Evolutionary conservation across 768 basidiomycete genomes (phyloP).

Genomic region (Tephrocybe sp.): DNA sequence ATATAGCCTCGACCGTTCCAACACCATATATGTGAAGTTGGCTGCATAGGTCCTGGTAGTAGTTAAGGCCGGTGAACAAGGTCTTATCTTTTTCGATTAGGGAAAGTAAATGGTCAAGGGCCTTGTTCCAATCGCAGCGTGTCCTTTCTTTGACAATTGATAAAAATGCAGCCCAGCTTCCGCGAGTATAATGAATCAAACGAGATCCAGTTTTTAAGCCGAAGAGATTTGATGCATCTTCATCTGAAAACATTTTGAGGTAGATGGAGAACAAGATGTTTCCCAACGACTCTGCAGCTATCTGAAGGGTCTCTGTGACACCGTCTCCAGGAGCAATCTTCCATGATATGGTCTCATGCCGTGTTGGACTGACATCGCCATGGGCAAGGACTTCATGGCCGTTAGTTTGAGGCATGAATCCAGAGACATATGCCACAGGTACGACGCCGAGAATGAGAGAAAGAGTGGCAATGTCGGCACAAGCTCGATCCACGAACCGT

Average conservation of each 20-base stretch:
- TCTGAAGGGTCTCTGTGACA: not conserved
- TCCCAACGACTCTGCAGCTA: slow-evolving; percentile 29
- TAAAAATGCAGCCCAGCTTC: slow-evolving; percentile 46
- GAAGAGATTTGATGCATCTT: slow-evolving; percentile 22
- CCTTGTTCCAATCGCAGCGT: slow-evolving; percentile 37
- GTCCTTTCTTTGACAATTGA: slow-evolving; percentile 35
- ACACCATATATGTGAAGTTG: slow-evolving; percentile 42
- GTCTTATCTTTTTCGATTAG: slow-evolving; percentile 22
- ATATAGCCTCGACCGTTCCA: slow-evolving; percentile 25
- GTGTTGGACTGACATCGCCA: not conserved
- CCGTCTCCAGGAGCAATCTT: not conserved
- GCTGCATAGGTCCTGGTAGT: slow-evolving; percentile 46
- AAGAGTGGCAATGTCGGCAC: slow-evolving; percentile 39
- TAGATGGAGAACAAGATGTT: slow-evolving; percentile 41
- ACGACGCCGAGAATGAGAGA: slow-evolving; percentile 39
- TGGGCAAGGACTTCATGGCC: slow-evolving; percentile 33
- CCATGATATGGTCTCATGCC: slow-evolving; percentile 8
- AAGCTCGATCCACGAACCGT: slow-evolving; percentile 30
- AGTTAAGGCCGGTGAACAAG: slow-evolving; percentile 23
- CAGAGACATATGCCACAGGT: slow-evolving; percentile 38
- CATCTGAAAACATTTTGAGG: slow-evolving; percentile 40
- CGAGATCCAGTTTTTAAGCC: slow-evolving; percentile 11
- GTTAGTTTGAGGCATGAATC: slow-evolving; percentile 38
- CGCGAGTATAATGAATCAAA: slow-evolving; percentile 44
- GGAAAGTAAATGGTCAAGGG: slow-evolving; percentile 33